phyloP scores from a whole-genome alignment of 2,329 filamentous ascomycete species.

The Exophiala calicioides region DNA sequence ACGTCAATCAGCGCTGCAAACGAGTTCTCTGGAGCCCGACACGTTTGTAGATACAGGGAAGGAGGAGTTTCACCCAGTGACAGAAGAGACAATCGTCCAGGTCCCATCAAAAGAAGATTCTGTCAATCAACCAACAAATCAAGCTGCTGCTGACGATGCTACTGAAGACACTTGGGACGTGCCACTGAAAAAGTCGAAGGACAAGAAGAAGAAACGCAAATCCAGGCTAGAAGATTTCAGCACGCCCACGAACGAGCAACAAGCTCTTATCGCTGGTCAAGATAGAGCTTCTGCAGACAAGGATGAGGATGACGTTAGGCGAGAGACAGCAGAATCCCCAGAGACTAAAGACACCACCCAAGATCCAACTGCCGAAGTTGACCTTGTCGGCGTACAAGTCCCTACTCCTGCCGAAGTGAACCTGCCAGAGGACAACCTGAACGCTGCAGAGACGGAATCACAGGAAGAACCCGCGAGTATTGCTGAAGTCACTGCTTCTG shows the following conservation, averaged over 20 bases:
- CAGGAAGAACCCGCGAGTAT: too few relatives aligned
- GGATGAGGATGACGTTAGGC: background rate
- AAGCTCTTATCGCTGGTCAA: background rate
- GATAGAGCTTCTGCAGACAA: background rate
- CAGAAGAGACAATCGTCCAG: too few relatives aligned
- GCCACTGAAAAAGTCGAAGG: constrained; percentile 29
- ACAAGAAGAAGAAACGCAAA: constrained; percentile 24
- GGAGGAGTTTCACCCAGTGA: too few relatives aligned
- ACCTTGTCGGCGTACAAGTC: too few relatives aligned
- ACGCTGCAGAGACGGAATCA: too few relatives aligned
- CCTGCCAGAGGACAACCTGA: too few relatives aligned
- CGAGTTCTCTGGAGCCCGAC: background rate
- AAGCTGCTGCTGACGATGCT: constrained; percentile 1
- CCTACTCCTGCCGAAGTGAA: too few relatives aligned
- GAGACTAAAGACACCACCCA: too few relatives aligned
- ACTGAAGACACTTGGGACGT: background rate
- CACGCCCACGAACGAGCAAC: constrained; percentile 2
- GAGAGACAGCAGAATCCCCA: too few relatives aligned
- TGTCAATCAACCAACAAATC: background rate
- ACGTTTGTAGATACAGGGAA: too few relatives aligned
- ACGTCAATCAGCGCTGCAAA: constrained; percentile 33
- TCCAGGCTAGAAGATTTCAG: constrained; percentile 35
- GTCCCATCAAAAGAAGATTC: background rate
- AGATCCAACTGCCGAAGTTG: too few relatives aligned
- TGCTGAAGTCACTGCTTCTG: too few relatives aligned